A percentile compares a stretch with the other conserved stretches of the same genome.
Conservation (phyloP, 176 grass and related monocot species). For the Carex pumila region DNA sequence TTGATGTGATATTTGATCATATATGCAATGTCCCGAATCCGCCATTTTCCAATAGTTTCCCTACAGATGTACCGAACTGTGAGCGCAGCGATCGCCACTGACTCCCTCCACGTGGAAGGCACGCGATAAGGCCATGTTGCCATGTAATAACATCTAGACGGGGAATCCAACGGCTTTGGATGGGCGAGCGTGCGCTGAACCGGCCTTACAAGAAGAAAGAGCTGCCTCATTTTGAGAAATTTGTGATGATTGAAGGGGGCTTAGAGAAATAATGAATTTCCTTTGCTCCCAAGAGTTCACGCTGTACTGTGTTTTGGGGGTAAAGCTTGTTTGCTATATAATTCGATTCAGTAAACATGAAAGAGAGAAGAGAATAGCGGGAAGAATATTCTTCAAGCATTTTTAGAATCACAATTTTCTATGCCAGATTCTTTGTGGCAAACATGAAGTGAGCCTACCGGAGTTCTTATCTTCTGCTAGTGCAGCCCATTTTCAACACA, state of each 20-base stretch:
- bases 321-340: background rate
- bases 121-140: constrained; percentile 31
- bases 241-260: background rate
- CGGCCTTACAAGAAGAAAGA: constrained; percentile 6
- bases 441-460: background rate
- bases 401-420: background rate
- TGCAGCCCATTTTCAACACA: no score
- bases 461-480: background rate
- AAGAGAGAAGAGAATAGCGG: constrained; percentile 3
- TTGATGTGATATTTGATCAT: constrained; percentile 67
- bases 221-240: constrained; percentile 3
- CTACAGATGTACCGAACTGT: constrained; percentile 38
- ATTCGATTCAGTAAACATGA: background rate
- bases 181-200: background rate
- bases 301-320: background rate
- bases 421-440: background rate
- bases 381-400: constrained; percentile 16
- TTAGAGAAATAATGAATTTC: background rate
- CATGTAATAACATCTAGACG: background rate
- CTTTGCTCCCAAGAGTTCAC: background rate
- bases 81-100: constrained; percentile 26
- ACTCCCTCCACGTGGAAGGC: constrained; percentile 42
- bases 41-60: constrained; percentile 49
- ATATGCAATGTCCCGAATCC: constrained; percentile 43
- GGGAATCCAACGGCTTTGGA: background rate